Base-by-base conservation (phyloP, 495 filamentous ascomycete species). In the Penicillium tannophilum region DNA sequence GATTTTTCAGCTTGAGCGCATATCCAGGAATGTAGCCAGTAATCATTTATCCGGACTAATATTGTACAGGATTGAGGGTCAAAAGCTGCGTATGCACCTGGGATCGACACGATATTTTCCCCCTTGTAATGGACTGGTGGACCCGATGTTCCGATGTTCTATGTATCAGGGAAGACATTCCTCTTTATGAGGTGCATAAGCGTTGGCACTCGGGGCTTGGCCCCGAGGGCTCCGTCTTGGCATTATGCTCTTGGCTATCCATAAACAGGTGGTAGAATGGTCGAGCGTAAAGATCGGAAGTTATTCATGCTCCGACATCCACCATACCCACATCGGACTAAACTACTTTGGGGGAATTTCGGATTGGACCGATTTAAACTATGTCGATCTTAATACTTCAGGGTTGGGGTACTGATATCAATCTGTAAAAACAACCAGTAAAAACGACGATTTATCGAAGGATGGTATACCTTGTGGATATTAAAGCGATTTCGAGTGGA, bases 321-420 rank as follows among this genome's bases (percentile, higher is more conserved):
- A 45, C 8, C 42, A 45, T 23, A 6, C 12, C 33, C 33, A 36
- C 33, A 11, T 36, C 28, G 12, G 12, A 36, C 42, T 20, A 45
- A 19, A 45, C 42, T 20, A 12, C 10, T 45, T 45, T 9, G 20
- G 42, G 42, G 8, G 17, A 9, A 23, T 19, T 45, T 45, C 42
- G 42, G n/a, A 23, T 4, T 45, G 42, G 23, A 10, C 42, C 42
- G 42, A 23, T 45, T 45, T 45, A 45, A 45, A 36, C 5, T 23
- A 20, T 45, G 42, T 45, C 42, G 42, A 45, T 45, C 42, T 5
- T n/a, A 45, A 45, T 45, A 19, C 16, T 45, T 10, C 17, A 45
- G 16, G 20, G n/a, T 6, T 20, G 17, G n/a, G 8, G 7, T 19
- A 11, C 17, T 23, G 42, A 45, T 45, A 23, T 45, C 42, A 45